Evolutionary conservation across 2,329 filamentous ascomycete genomes (phyloP), one percentile per base, ranked within the genome.

Genomic region (Escovopsis weberi): DNA sequence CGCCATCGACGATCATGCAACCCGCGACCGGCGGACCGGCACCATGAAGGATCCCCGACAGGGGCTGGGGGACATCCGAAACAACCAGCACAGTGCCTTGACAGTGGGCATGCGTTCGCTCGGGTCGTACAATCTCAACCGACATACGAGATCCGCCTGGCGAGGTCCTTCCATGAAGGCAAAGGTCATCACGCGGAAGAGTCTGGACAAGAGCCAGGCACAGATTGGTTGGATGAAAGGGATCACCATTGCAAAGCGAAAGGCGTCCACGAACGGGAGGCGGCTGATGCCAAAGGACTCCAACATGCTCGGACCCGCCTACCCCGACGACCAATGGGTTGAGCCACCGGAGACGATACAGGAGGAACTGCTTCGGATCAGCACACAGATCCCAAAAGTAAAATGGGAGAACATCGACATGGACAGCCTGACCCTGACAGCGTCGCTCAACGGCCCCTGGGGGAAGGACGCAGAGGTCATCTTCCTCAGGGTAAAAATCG

Each of bases 191-290:
- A 55, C 60, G 5, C 58, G 58, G 12, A 69, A 63, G 40, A 54
- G 63, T 15, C 43, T 59, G 26, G 68, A 75, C 44, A 63, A 66
- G 33, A 71, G 64, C 43, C 65, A 71, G 38, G 68, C 72, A 19
- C 76, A 80, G 48, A 76, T 82, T 43, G 75, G 73, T 12, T 82
- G 78, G 78, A 80, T 82, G 73, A 79, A 75, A 53, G 77, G 78
- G 5, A 77, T 82, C 45, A 78, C 71, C 30, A 76, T 80, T 64
- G 76, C 68, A 39, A 76, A 72, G 56, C 64, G 68, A 43, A 75
- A 71, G 49, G 55, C 63, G 1, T 63, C 63, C 2, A 52, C 60
- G 11, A 65, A 66, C 35, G 51, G 49, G 9, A 59, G 57, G 56
- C 63, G 73, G 57, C 57, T 71, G 54, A 58, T 68, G 53, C 65